phyloP scores from a whole-genome alignment of 805 yeast species.

The Ogataea philodendri region DNA sequence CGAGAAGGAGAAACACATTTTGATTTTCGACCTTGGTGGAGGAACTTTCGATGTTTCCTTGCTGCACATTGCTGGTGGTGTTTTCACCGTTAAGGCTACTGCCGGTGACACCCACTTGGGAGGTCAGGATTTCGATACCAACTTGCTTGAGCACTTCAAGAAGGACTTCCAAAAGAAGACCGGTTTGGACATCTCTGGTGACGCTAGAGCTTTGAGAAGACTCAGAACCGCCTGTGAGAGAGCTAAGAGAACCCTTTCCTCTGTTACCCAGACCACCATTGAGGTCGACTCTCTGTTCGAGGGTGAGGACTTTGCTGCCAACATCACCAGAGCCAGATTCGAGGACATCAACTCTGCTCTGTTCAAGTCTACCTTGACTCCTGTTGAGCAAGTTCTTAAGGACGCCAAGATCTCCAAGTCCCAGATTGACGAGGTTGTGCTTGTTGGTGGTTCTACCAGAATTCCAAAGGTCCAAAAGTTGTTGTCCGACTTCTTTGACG shows the following conservation, averaged over 20 bases:
- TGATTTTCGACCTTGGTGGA: slow-evolving; percentile 77
- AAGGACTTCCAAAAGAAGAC: slow-evolving; percentile 97
- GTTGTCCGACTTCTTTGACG: slow-evolving; percentile 92
- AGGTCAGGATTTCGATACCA: slow-evolving; percentile 81
- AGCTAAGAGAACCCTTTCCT: slow-evolving; percentile 97
- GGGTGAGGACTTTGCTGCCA: slow-evolving; percentile 95
- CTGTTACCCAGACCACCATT: slow-evolving; percentile 91
- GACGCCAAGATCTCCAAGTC: slow-evolving; percentile 85
- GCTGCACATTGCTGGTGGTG: slow-evolving; percentile 75
- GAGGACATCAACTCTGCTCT: slow-evolving; percentile 94
- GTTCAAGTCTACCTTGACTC: slow-evolving; percentile 91
- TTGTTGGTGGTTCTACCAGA: slow-evolving; percentile 99
- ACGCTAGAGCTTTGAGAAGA: slow-evolving; percentile 98
- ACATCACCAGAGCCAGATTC: slow-evolving; percentile 95
- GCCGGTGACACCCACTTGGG: slow-evolving; percentile 85
- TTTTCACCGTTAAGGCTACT: slow-evolving; percentile 78
- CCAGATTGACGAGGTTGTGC: slow-evolving; percentile 88
- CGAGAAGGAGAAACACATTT: slow-evolving; percentile 56
- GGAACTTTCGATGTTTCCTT: slow-evolving; percentile 83
- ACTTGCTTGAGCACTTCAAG: slow-evolving; percentile 84
- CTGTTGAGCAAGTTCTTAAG: slow-evolving; percentile 92
- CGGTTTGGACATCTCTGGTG: slow-evolving; percentile 88
- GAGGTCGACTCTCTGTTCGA: slow-evolving; percentile 94
- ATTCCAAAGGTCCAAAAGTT: slow-evolving; percentile 97
- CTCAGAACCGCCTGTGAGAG: slow-evolving; percentile 98